phyloP scores from a whole-genome alignment of 768 basidiomycete genomes.

The Lentinula detonsa region DNA sequence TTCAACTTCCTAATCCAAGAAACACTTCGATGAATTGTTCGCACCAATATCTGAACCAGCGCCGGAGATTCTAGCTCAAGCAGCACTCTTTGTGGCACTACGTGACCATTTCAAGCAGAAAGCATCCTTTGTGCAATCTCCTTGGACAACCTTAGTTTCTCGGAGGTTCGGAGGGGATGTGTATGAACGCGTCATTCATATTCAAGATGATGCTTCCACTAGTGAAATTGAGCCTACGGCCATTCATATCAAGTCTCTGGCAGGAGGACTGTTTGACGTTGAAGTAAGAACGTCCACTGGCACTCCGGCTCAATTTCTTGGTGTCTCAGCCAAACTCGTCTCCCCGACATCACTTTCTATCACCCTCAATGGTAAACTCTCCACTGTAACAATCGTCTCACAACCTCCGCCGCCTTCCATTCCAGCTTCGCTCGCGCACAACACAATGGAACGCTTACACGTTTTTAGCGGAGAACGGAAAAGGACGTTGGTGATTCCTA shows the following conservation, averaged over 20 bases:
- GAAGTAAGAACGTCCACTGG: conserved; percentile 31
- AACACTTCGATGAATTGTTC: conserved; percentile 81
- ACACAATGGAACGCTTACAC: conserved; percentile 70
- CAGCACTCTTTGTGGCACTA: conserved; percentile 69
- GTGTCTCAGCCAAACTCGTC: conserved; percentile 50
- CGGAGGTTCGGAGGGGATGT: conserved; percentile 76
- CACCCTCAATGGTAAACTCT: conserved; percentile 43
- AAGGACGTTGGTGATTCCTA: conserved; percentile 59
- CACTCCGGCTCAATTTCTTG: conserved; percentile 31
- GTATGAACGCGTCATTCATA: conserved; percentile 52
- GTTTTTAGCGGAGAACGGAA: conserved; percentile 62
- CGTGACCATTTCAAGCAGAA: conserved; percentile 42
- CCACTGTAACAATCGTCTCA: conserved; percentile 66
- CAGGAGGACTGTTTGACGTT: conserved; percentile 47
- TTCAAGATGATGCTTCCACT: conserved; percentile 52
- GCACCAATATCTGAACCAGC: conserved; percentile 54
- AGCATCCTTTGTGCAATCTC: conserved; percentile 30
- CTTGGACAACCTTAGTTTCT: conserved; percentile 67
- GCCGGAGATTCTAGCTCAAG: conserved; percentile 66
- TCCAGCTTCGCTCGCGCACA: conserved; percentile 48
- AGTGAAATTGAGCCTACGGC: conserved; percentile 29
- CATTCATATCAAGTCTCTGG: conserved; percentile 31
- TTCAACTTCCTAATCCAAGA: conserved; percentile 35
- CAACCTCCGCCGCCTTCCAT: conserved; percentile 51
- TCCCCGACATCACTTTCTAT: conserved; percentile 48